Conservation (phyloP, 2,329 filamentous ascomycete genomes). For the Zymoseptoria pseudotritici region DNA sequence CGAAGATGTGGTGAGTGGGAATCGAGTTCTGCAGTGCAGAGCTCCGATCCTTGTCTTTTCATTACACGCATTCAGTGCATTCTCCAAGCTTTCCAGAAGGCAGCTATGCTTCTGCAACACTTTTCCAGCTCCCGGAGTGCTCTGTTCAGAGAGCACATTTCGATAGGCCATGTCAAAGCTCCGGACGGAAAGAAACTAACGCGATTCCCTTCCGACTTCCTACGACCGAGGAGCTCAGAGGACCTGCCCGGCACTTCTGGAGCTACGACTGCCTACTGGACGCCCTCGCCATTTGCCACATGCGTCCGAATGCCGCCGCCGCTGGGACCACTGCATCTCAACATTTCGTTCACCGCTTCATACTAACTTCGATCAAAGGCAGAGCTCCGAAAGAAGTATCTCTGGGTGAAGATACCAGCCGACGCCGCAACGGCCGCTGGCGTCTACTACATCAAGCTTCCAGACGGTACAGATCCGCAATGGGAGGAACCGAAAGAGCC, state of each 20-base stretch:
- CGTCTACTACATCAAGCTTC: slow-evolving; percentile 24
- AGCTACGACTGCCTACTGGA: neutral
- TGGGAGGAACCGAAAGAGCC: slow-evolving; percentile 26
- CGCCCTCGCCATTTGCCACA: neutral
- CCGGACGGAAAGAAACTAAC: neutral
- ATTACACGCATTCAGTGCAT: neutral
- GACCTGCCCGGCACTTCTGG: neutral
- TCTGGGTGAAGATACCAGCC: slow-evolving; percentile 12
- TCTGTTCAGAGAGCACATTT: neutral
- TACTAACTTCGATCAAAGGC: neutral
- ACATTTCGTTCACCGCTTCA: neutral
- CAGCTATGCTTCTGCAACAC: neutral
- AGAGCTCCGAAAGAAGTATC: slow-evolving; percentile 8
- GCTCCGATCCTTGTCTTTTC: neutral
- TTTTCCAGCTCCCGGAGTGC: neutral
- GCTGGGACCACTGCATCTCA: neutral
- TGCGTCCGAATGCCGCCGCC: neutral
- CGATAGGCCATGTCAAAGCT: too few relatives aligned
- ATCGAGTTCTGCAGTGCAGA: neutral
- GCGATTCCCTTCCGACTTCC: neutral
- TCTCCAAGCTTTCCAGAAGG: neutral
- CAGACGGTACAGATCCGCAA: slow-evolving; percentile 18
- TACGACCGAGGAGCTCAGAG: neutral
- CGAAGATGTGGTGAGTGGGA: neutral
- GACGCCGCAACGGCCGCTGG: slow-evolving; percentile 6